Evolutionary conservation across 2,329 filamentous ascomycete genomes (phyloP).

Genomic region (Clonostachys byssicola): DNA sequence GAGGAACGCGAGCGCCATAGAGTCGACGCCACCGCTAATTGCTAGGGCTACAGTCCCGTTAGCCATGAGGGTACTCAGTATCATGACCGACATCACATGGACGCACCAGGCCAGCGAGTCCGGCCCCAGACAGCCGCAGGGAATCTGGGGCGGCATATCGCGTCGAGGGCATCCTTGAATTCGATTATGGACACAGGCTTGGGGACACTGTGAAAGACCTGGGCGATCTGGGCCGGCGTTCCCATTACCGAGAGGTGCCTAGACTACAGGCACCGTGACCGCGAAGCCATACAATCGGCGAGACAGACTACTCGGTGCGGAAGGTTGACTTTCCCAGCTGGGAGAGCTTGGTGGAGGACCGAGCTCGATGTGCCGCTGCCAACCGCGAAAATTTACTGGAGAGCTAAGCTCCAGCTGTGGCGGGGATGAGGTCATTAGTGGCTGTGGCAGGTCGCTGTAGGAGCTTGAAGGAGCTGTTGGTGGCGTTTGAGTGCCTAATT

Average conservation of each 20-base stretch:
- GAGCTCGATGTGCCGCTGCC: too few relatives aligned
- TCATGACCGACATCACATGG: too few relatives aligned
- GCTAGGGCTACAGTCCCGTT: conserved; percentile 56
- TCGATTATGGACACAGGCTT: conserved; percentile 29
- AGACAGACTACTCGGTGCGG: too few relatives aligned
- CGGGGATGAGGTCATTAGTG: too few relatives aligned
- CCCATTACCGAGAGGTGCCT: conserved; percentile 19
- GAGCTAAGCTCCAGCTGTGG: too few relatives aligned
- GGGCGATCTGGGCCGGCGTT: conserved; percentile 10
- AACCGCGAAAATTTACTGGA: too few relatives aligned
- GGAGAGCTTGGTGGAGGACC: too few relatives aligned
- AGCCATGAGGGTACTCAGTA: neutral
- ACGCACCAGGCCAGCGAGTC: neutral
- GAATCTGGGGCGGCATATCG: conserved; percentile 25
- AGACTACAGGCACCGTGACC: neutral
- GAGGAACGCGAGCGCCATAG: conserved; percentile 88
- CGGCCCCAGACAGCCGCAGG: conserved; percentile 1
- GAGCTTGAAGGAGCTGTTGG: too few relatives aligned
- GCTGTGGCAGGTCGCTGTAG: too few relatives aligned
- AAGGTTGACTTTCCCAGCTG: too few relatives aligned
- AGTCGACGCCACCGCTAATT: conserved; percentile 90
- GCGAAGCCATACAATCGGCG: neutral
- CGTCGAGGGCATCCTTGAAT: conserved; percentile 42
- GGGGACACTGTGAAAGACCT: conserved; percentile 28
- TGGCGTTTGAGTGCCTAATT: too few relatives aligned